These are phyloP conservation scores for Astrothelium macrocarpum DNA, from an alignment of 495 filamentous ascomycete species.

Conservation along the genomic window DNA sequence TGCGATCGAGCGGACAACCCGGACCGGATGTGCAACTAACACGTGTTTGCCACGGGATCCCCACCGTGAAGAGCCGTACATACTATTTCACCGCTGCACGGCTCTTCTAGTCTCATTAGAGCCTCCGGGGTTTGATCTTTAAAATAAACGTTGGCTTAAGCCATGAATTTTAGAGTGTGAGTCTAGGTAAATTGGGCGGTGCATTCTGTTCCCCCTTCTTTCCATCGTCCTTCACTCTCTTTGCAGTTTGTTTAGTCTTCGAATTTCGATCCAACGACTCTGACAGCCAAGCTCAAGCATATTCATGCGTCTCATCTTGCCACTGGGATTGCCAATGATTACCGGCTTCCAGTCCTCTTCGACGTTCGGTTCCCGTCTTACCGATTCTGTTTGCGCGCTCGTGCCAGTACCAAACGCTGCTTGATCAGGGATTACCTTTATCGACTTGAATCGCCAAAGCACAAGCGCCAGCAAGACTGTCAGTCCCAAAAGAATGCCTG, in stretches of 20 bases:
- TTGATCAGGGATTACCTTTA: slow-evolving; percentile 54
- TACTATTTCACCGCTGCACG: too few relatives aligned
- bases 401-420: slow-evolving; percentile 37
- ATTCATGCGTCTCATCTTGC: slow-evolving; percentile 55
- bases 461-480: slow-evolving; percentile 52
- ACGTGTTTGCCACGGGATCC: too few relatives aligned
- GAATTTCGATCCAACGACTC: slow-evolving; percentile 61
- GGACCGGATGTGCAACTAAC: not conserved
- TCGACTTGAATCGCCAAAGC: slow-evolving; percentile 50
- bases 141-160: too few relatives aligned
- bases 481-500: slow-evolving; percentile 50
- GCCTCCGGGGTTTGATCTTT: too few relatives aligned
- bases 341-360: slow-evolving; percentile 55
- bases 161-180: too few relatives aligned
- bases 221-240: slow-evolving; percentile 8
- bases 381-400: slow-evolving; percentile 26
- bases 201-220: too few relatives aligned
- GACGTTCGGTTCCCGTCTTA: slow-evolving; percentile 24
- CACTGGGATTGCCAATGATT: slow-evolving; percentile 57
- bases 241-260: slow-evolving; percentile 53
- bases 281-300: slow-evolving; percentile 54
- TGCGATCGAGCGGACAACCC: not conserved
- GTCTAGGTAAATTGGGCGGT: too few relatives aligned
- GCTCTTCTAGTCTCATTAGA: too few relatives aligned
- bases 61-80: too few relatives aligned